Evolutionary conservation across 164 flowering plant species (phyloP).

Genomic region (Macadamia tetraphylla): DNA sequence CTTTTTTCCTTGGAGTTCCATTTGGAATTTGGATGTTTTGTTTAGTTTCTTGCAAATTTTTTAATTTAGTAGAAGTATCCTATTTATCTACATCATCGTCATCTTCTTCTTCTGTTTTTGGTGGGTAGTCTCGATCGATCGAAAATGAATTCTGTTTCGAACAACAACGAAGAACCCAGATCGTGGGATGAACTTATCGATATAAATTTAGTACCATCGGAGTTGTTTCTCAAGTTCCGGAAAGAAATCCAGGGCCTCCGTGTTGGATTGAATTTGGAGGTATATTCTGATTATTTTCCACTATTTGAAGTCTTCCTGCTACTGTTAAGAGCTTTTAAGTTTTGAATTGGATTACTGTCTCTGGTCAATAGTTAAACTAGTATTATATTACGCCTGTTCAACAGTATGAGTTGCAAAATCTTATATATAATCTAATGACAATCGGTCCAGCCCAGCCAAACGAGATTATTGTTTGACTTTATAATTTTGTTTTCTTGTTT

Average conservation of each 20-base stretch:
- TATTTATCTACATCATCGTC: too few species aligned
- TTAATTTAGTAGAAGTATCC: too few species aligned
- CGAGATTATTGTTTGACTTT: neutral
- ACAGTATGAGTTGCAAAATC: neutral
- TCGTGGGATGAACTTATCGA: conserved; percentile 71
- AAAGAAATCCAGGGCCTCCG: conserved; percentile 63
- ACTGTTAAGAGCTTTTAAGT: neutral
- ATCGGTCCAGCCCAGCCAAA: too few species aligned
- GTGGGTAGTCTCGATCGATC: neutral
- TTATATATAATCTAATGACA: neutral
- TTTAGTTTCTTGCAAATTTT: too few species aligned
- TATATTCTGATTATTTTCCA: conserved; percentile 8
- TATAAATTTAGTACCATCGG: conserved; percentile 65
- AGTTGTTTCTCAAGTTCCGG: conserved; percentile 78
- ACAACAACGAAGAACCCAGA: conserved; percentile 40
- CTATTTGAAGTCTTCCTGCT: neutral
- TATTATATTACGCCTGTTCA: too few species aligned
- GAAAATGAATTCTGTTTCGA: conserved; percentile 33
- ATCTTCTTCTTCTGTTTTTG: too few species aligned
- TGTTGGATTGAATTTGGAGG: conserved; percentile 76
- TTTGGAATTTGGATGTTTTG: too few species aligned
- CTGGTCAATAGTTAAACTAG: neutral
- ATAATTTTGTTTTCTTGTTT: neutral
- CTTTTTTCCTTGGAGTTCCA: too few species aligned
- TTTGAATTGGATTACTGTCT: neutral